Conservation (phyloP, 2,329 filamentous ascomycete genomes). For the Raffaelea deltoideospora region DNA sequence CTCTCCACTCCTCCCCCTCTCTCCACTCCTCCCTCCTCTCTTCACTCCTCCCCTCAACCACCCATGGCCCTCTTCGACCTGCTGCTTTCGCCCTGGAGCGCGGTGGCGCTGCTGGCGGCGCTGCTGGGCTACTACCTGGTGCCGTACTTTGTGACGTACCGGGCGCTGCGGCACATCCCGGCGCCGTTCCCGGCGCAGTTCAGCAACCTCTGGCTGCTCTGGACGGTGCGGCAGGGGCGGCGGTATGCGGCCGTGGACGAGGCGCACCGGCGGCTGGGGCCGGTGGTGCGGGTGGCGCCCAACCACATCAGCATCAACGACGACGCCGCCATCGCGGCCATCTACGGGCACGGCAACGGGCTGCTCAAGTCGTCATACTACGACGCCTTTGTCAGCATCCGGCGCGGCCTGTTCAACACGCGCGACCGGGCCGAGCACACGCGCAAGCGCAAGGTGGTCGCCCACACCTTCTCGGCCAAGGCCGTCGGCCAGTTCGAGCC, state of each 20-base stretch:
- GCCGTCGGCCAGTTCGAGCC: conserved; percentile 74
- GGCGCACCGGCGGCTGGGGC: conserved; percentile 60
- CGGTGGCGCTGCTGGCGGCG: conserved; percentile 29
- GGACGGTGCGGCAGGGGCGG: conserved; percentile 47
- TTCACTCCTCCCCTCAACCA: too few species aligned
- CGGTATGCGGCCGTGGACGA: conserved; percentile 52
- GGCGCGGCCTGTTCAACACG: conserved; percentile 78
- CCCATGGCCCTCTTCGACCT: conserved; percentile 1
- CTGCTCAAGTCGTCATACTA: conserved; percentile 54
- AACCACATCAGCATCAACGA: conserved; percentile 74
- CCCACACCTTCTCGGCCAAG: conserved; percentile 76
- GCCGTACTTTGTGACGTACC: conserved; percentile 41
- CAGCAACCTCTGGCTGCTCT: conserved; percentile 68
- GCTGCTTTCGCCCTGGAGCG: conserved; percentile 26
- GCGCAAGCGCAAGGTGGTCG: conserved; percentile 77
- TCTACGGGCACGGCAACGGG: conserved; percentile 71
- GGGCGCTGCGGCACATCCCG: conserved; percentile 37
- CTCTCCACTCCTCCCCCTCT: too few species aligned
- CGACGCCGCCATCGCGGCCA: conserved; percentile 55
- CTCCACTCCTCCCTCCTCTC: too few species aligned
- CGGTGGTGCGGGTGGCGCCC: conserved; percentile 70
- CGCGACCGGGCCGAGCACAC: conserved; percentile 68
- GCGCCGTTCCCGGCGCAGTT: conserved; percentile 50
- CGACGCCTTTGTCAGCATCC: conserved; percentile 80
- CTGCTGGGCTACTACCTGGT: conserved; percentile 40